Conservation (phyloP, 1,284 basidiomycete genomes). For the Ganoderma lucidum region DNA sequence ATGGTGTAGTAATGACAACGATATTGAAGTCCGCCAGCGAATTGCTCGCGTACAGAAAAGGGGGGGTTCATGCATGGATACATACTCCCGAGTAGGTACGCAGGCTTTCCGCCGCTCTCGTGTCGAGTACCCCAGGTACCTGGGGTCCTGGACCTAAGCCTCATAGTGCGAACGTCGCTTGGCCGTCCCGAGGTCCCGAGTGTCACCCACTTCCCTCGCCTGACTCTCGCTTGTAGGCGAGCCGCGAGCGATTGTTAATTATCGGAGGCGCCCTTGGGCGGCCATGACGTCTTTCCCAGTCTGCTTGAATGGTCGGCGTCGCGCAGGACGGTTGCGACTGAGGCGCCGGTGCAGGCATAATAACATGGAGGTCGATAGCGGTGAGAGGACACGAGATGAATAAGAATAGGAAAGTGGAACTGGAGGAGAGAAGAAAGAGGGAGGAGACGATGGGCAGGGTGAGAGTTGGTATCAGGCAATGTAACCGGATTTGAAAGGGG, state of each 20-base stretch:
- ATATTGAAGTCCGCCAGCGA: neutral
- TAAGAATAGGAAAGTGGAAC: constrained; percentile 9
- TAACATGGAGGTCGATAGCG: neutral
- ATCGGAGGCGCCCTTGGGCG: neutral
- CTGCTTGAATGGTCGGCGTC: neutral
- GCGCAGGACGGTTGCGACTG: neutral
- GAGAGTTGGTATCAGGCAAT: constrained; percentile 35
- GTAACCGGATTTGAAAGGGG: constrained; percentile 35
- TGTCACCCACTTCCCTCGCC: neutral
- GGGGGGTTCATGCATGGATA: neutral
- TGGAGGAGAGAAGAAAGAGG: constrained; percentile 10
- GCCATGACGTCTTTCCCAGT: constrained; percentile 1
- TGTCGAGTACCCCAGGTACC: neutral
- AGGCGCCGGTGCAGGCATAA: neutral
- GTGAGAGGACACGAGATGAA: constrained; percentile 13
- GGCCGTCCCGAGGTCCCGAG: constrained; percentile 1
- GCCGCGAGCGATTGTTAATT: neutral
- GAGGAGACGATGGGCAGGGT: constrained; percentile 22
- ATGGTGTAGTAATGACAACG: neutral
- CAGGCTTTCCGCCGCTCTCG: neutral
- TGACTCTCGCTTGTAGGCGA: neutral
- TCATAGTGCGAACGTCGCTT: neutral
- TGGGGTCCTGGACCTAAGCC: neutral
- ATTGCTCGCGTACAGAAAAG: neutral
- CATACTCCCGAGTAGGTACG: neutral